These are phyloP conservation scores for Gypsophila paniculata DNA, from an alignment of 179 eudicot genomes.

Conservation along the genomic window DNA sequence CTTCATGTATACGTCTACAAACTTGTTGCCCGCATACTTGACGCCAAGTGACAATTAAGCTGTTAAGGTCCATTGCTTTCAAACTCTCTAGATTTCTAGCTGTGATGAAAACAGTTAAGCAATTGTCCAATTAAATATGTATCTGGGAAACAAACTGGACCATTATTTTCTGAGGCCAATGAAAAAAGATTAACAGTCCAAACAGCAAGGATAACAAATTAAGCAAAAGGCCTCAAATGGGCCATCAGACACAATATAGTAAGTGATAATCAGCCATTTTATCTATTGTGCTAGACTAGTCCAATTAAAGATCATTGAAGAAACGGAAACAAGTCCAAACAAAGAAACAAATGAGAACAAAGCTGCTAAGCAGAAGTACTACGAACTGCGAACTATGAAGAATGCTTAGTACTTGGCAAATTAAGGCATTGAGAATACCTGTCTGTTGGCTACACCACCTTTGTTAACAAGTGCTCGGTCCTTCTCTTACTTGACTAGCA, in stretches of 20 bases:
- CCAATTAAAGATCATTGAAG: background rate
- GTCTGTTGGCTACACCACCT: background rate
- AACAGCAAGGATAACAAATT: background rate
- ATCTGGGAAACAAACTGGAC: background rate
- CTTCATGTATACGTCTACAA: too few species aligned
- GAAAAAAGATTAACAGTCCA: background rate
- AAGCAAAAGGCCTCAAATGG: background rate
- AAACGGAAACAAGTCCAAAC: background rate
- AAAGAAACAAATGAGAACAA: background rate
- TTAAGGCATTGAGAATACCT: background rate
- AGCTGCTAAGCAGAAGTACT: background rate
- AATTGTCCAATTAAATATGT: background rate
- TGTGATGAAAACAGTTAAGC: background rate
- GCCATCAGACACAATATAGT: background rate
- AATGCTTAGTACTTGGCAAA: background rate
- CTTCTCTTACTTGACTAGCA: background rate
- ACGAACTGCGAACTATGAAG: background rate
- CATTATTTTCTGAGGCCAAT: background rate
- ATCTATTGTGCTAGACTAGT: background rate
- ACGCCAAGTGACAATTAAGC: background rate
- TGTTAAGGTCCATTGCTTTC: slow-evolving; percentile 3
- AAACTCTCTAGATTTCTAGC: background rate
- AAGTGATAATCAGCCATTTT: slow-evolving; percentile 7
- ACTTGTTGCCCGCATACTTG: background rate
- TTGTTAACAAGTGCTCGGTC: background rate